A percentile compares a stretch with the other conserved stretches of the same genome.
Conservation (phyloP, 257 asterid species). For the Paulownia fortunei region DNA sequence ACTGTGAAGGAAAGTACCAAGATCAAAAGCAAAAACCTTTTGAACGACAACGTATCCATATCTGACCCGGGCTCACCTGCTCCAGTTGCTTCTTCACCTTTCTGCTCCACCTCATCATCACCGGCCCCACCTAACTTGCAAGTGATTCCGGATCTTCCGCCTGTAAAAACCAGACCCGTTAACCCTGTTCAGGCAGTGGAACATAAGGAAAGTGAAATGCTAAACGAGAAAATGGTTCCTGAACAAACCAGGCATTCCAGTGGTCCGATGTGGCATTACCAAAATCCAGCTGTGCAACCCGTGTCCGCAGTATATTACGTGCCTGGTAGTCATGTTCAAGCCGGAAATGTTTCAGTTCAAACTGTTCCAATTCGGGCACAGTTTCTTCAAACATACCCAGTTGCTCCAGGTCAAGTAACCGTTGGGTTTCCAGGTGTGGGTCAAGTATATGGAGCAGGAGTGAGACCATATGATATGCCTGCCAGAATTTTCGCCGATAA, state of each 20-base stretch:
- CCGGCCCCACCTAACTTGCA: slow-evolving; percentile 58
- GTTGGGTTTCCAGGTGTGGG: slow-evolving; percentile 59
- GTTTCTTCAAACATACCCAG: slow-evolving; percentile 52
- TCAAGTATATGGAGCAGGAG: slow-evolving; percentile 60
- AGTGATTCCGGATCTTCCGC: slow-evolving; percentile 80
- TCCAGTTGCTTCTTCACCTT: slow-evolving; percentile 67
- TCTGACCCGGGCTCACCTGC: slow-evolving; percentile 89
- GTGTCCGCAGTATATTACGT: slow-evolving; percentile 68
- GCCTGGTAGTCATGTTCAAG: slow-evolving; percentile 52
- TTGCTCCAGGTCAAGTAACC: slow-evolving; percentile 66
- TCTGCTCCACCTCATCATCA: slow-evolving; percentile 74
- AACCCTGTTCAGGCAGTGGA: slow-evolving; percentile 41
- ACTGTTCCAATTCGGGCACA: slow-evolving; percentile 51
- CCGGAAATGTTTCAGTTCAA: slow-evolving; percentile 53
- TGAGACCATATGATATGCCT: slow-evolving; percentile 58
- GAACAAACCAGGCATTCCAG: slow-evolving; percentile 61
- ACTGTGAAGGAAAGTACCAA: slow-evolving; percentile 44
- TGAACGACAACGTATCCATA: slow-evolving; percentile 51
- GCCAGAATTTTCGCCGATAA: slow-evolving; percentile 52
- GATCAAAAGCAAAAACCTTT: slow-evolving; percentile 34
- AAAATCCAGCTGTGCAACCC: slow-evolving; percentile 60
- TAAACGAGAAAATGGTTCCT: slow-evolving; percentile 38
- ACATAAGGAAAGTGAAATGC: slow-evolving; percentile 37
- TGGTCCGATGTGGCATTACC: slow-evolving; percentile 71
- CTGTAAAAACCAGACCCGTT: slow-evolving; percentile 66